Conservation (phyloP, 2,329 filamentous ascomycete genomes). For the Allantophomopsis cytisporea region DNA sequence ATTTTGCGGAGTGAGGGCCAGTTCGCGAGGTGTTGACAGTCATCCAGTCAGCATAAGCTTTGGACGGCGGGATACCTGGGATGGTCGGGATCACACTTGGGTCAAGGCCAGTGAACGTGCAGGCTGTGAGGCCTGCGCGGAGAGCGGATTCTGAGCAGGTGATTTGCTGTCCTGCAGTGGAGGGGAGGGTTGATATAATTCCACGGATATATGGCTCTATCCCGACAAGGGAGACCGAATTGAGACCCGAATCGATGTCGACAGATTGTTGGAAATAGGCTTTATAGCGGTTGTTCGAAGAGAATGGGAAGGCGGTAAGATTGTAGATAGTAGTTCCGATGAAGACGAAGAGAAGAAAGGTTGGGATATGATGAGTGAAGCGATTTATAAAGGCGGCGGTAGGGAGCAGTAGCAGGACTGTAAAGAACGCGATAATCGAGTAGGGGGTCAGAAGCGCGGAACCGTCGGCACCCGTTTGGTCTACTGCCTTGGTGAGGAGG, state of each 20-base stretch:
- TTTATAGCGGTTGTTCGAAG: slow-evolving; percentile 65
- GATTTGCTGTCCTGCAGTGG: slow-evolving; percentile 47
- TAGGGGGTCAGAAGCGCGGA: slow-evolving; percentile 60
- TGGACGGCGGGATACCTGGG: slow-evolving; percentile 24
- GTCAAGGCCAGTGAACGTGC: slow-evolving; percentile 55
- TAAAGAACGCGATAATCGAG: slow-evolving; percentile 51
- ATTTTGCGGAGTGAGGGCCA: slow-evolving; percentile 35
- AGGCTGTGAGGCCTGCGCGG: slow-evolving; percentile 43
- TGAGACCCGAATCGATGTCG: slow-evolving; percentile 60
- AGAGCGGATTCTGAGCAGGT: slow-evolving; percentile 31
- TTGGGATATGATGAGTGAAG: slow-evolving; percentile 68
- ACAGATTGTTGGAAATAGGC: slow-evolving; percentile 76
- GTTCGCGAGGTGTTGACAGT: slow-evolving; percentile 43
- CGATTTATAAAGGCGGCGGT: slow-evolving; percentile 77
- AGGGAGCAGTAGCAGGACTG: slow-evolving; percentile 61
- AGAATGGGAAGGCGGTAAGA: slow-evolving; percentile 79
- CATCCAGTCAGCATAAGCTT: slow-evolving; percentile 44
- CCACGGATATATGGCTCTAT: slow-evolving; percentile 51
- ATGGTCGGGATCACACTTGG: slow-evolving; percentile 46
- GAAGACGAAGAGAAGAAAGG: slow-evolving; percentile 62
- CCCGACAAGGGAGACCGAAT: slow-evolving; percentile 56
- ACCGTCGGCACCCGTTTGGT: slow-evolving; percentile 79
- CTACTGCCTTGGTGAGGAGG: slow-evolving; percentile 54
- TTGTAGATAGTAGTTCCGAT: slow-evolving; percentile 73
- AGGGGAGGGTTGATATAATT: slow-evolving; percentile 58